Conservation (phyloP, 2,329 filamentous ascomycete species). For the Trichoderma asperellum region DNA sequence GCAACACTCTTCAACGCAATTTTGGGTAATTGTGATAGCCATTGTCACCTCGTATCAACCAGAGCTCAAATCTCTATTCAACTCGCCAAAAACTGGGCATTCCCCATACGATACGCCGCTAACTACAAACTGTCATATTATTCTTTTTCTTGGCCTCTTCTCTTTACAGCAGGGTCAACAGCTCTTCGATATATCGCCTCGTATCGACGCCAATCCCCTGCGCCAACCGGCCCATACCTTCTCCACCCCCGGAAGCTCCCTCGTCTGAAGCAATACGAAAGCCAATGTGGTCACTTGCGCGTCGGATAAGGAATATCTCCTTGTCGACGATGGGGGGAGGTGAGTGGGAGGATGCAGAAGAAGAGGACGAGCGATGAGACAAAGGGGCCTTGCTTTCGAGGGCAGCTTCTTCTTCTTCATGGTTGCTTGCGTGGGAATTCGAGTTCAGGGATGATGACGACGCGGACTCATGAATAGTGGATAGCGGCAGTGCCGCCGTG, state of each 20-base stretch:
- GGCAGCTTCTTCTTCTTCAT: neutral
- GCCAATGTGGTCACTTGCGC: conserved; percentile 59
- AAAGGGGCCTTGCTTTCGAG: neutral
- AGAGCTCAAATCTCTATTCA: neutral
- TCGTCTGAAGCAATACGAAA: conserved; percentile 46
- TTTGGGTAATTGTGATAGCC: neutral
- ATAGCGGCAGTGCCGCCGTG: conserved; percentile 31
- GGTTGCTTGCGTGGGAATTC: conserved; percentile 13
- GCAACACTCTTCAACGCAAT: neutral
- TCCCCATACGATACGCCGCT: neutral
- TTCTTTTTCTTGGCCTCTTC: neutral
- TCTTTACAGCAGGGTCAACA: conserved; percentile 61
- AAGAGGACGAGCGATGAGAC: neutral
- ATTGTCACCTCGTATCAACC: neutral
- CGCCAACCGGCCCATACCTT: conserved; percentile 63
- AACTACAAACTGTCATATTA: conserved; percentile 3
- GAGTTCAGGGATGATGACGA: conserved; percentile 30
- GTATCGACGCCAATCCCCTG: conserved; percentile 80
- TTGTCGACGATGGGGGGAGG: conserved; percentile 45
- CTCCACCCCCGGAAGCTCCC: conserved; percentile 51
- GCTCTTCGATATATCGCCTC: conserved; percentile 71
- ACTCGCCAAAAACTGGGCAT: neutral
- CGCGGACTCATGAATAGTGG: conserved; percentile 37
- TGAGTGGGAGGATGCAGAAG: neutral
- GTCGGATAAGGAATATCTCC: conserved; percentile 65